These are phyloP conservation scores for Ceratocystis diversiconidia DNA, from an alignment of 2,329 filamentous ascomycete genomes.

Conservation along the genomic window DNA sequence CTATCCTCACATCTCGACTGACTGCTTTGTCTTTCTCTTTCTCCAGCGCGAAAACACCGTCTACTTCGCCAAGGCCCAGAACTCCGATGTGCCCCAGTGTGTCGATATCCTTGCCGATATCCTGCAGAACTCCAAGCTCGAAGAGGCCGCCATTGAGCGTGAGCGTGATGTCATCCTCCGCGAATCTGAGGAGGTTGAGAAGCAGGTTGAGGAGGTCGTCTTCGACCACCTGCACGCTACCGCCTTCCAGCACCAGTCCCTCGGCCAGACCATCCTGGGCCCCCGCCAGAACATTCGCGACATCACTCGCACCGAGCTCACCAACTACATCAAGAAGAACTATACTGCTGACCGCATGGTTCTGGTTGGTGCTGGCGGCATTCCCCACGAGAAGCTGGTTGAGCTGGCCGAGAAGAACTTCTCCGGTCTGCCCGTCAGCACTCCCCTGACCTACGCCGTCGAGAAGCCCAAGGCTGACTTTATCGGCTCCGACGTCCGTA, in stretches of 20 bases:
- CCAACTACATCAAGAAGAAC: conserved; percentile 98
- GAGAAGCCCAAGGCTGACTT: conserved; percentile 88
- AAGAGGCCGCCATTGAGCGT: conserved; percentile 81
- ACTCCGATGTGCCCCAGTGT: conserved; percentile 87
- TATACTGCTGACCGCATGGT: conserved; percentile 99
- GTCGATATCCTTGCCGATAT: conserved; percentile 99
- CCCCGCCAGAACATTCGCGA: conserved; percentile 96
- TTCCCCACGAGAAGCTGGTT: conserved; percentile 88
- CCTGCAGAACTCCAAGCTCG: conserved; percentile 97
- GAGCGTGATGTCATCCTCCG: conserved; percentile 97
- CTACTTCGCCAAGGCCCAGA: conserved; percentile 99
- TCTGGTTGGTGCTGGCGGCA: conserved; percentile 83
- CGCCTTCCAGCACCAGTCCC: conserved; percentile 88
- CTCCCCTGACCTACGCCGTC: conserved; percentile 58
- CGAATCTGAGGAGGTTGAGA: conserved; percentile 99
- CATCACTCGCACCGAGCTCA: conserved; percentile 81
- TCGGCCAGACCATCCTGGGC: conserved; percentile 94
- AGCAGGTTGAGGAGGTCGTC: conserved; percentile 98
- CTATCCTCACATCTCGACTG: conserved; percentile 11
- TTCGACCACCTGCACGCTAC: conserved; percentile 98
- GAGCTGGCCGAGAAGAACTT: conserved; percentile 97
- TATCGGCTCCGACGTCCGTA: conserved; percentile 85
- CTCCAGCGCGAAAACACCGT: conserved; percentile 91
- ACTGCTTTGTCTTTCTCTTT: conserved; percentile 7
- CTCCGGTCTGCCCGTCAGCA: conserved; percentile 58